Percentiles rank a stretch among this genome's conserved stretches.
Conservation (phyloP, 805 yeast genomes). For the Pichia cephalocereana region DNA sequence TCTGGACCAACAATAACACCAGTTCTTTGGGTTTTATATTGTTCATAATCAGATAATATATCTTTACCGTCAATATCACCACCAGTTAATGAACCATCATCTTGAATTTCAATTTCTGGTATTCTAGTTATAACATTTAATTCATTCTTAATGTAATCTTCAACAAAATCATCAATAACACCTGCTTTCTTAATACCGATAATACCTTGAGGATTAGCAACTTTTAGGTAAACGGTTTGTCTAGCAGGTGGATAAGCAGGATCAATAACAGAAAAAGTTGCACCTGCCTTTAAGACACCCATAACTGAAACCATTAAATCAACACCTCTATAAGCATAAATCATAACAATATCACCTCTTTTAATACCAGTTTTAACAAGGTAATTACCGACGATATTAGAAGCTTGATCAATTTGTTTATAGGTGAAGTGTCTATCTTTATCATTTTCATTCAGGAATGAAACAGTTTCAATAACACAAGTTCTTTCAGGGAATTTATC, state of each 20-base stretch:
- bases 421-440: slow-evolving; percentile 72
- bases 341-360: slow-evolving; percentile 94
- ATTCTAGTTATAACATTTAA: slow-evolving; percentile 64
- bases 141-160: slow-evolving; percentile 65
- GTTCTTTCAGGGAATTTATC: slow-evolving; percentile 73
- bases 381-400: slow-evolving; percentile 88
- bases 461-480: slow-evolving; percentile 89
- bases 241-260: slow-evolving; percentile 99
- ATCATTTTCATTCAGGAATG: slow-evolving; percentile 43
- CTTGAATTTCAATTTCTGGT: slow-evolving; percentile 68
- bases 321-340: slow-evolving; percentile 95
- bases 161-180: slow-evolving; percentile 63
- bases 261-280: slow-evolving; percentile 95
- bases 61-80: slow-evolving; percentile 40
- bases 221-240: slow-evolving; percentile 86
- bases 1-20: slow-evolving; percentile 97
- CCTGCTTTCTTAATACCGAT: slow-evolving; percentile 92
- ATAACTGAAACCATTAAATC: slow-evolving; percentile 94
- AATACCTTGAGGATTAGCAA: slow-evolving; percentile 87
- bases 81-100: slow-evolving; percentile 64
- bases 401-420: slow-evolving; percentile 82
- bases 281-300: slow-evolving; percentile 98
- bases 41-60: slow-evolving; percentile 37
- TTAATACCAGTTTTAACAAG: slow-evolving; percentile 71
- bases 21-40: slow-evolving; percentile 49